Percentiles rank a stretch among this genome's conserved stretches.
Conservation (phyloP, 1,139 yeast species). For the Debaryomyces subglobosus region DNA sequence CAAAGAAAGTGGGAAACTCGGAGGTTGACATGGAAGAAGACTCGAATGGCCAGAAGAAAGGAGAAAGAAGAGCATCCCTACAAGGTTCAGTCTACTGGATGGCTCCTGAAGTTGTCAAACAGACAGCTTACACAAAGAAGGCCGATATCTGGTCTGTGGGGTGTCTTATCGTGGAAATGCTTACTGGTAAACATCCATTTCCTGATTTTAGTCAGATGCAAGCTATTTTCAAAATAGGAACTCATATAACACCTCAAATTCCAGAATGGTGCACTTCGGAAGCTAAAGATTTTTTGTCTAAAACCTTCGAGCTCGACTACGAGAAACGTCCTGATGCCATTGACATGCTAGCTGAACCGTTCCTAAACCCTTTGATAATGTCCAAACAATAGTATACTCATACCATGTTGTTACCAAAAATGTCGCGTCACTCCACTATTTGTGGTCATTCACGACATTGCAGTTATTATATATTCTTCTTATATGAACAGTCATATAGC, state of each 20-base stretch:
- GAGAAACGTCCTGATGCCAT: constrained; percentile 73
- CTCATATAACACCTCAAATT: constrained; percentile 72
- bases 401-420: background rate
- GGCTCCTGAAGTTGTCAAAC: constrained; percentile 98
- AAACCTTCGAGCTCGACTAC: constrained; percentile 77
- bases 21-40: constrained; percentile 26
- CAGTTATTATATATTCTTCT: background rate
- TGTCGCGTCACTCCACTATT: constrained; percentile 7
- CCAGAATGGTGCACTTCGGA: constrained; percentile 78
- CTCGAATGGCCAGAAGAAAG: constrained; percentile 25
- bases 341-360: constrained; percentile 65
- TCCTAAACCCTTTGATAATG: constrained; percentile 55
- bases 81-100: constrained; percentile 98
- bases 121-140: constrained; percentile 82
- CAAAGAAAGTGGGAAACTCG: constrained; percentile 65
- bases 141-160: constrained; percentile 98
- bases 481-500: background rate
- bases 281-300: constrained; percentile 64
- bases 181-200: constrained; percentile 91
- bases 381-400: constrained; percentile 30
- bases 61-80: constrained; percentile 72
- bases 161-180: constrained; percentile 89
- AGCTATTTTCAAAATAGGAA: constrained; percentile 90
- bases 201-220: constrained; percentile 96
- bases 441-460: constrained; percentile 12